Conservation (phyloP, 1,284 basidiomycete genomes). For the Tilletia horrida region DNA sequence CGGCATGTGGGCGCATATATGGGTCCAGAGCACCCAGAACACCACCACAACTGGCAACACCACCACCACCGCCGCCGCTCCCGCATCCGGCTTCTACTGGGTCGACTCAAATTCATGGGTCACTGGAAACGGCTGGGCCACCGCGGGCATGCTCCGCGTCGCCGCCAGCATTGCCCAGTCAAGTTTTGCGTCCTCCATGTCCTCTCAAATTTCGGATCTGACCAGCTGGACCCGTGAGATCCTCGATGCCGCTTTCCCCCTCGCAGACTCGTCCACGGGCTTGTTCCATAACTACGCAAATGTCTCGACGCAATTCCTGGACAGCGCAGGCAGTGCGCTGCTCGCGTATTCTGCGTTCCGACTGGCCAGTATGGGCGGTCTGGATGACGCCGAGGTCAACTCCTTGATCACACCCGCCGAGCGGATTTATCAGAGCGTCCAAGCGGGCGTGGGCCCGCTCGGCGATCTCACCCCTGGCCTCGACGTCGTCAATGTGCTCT, state of each 20-base stretch:
- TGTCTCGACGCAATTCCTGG: slow-evolving; percentile 35
- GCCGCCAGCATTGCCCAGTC: slow-evolving; percentile 70
- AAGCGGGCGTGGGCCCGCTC: slow-evolving; percentile 29
- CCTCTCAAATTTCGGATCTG: slow-evolving; percentile 64
- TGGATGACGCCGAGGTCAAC: slow-evolving; percentile 22
- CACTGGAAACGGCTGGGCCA: slow-evolving; percentile 80
- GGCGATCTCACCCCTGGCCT: slow-evolving; percentile 33
- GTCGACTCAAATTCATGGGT: slow-evolving; percentile 60
- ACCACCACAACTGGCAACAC: slow-evolving; percentile 30
- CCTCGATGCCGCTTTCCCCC: slow-evolving; percentile 66
- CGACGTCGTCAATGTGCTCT: slow-evolving; percentile 44
- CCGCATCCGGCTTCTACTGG: slow-evolving; percentile 22
- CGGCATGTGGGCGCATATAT: slow-evolving; percentile 45
- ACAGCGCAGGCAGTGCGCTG: slow-evolving; percentile 44
- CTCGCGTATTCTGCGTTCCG: slow-evolving; percentile 44
- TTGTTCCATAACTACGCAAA: slow-evolving; percentile 51
- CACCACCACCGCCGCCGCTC: not conserved
- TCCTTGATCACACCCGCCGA: slow-evolving; percentile 29
- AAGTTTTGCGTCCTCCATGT: slow-evolving; percentile 59
- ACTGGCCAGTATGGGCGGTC: slow-evolving; percentile 39
- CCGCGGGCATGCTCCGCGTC: slow-evolving; percentile 79
- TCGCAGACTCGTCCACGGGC: slow-evolving; percentile 56
- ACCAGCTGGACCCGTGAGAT: slow-evolving; percentile 70
- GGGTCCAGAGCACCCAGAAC: too few species aligned
- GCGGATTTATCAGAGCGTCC: slow-evolving; percentile 37